Base-by-base conservation (phyloP, 306 rosid genomes). In the Cicer chorassanicum region DNA sequence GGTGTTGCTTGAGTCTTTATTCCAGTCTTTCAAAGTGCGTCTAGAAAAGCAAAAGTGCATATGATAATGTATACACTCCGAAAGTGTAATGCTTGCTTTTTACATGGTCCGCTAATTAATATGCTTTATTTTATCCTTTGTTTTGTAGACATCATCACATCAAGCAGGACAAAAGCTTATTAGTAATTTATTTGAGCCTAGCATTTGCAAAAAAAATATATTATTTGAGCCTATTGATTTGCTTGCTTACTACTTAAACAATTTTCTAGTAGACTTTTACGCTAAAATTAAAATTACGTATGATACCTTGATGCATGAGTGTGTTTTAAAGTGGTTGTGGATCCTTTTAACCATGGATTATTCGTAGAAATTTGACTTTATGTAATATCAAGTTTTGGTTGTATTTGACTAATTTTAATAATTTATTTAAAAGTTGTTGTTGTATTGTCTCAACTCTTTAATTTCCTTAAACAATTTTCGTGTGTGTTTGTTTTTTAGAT, bases 21-120 rank as follows among this genome's bases (percentile, higher is more conserved):
- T 46, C 56, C 15, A 13, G 14, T 38, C 39, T n/a, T 45, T 57
- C 65, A 24, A 70, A 56, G 15, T 54, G 61, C 21, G 2, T 41
- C 24, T 56, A 50, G 61, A 66, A 82, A 82, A 82, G 76, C 72
- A 77, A 40, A 76, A 77, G 79, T 57, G 46, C 21, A 15, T 56
- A 48, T 39, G 34, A 16, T 65, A 24, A 41, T 19, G 12, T 6
- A 48, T 14, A 21, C 38, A 21, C 19, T 7, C 43, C 16, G 0
- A 19, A 46, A 44, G 71, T 48, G 51, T 41, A 11, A 65, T 39
- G 53, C 69, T 72, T 55, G 21, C 78, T 49, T 43, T 11, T 56
- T 42, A 18, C 50, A 38, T 56, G 79, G 29, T 65, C 72, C 85
- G 45, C 42, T 10, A n/a, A n/a, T 21, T 39, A 60, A 19, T 60